Conservation (phyloP, 1,139 yeast species). For the Geotrichum siamense region DNA sequence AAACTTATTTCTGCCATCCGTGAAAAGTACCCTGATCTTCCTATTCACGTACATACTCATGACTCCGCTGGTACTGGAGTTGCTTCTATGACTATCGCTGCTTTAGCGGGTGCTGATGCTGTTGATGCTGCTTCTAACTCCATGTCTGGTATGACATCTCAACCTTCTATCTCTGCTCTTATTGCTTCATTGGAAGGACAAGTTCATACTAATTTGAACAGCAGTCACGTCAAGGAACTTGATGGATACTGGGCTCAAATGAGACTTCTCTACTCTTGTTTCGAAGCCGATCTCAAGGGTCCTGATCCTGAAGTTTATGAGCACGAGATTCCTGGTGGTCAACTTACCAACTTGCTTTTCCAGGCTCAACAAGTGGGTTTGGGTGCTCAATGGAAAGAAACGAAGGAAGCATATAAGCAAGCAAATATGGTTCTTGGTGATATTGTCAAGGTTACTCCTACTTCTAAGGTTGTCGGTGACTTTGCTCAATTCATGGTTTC, state of each 20-base stretch:
- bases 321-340: constrained; percentile 99
- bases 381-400: constrained; percentile 93
- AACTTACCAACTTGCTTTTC: constrained; percentile 91
- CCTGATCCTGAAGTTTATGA: constrained; percentile 98
- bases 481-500: constrained; percentile 98
- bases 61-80: constrained; percentile 99
- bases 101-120: constrained; percentile 94
- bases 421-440: constrained; percentile 92
- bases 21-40: constrained; percentile 81
- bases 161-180: constrained; percentile 90
- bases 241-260: constrained; percentile 98
- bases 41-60: constrained; percentile 97
- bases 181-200: constrained; percentile 89
- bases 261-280: constrained; percentile 92
- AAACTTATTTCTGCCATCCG: constrained; percentile 73
- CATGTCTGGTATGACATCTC: constrained; percentile 97
- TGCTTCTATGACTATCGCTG: constrained; percentile 91
- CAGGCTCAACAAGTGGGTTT: constrained; percentile 98
- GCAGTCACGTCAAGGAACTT: constrained; percentile 63
- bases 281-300: constrained; percentile 97
- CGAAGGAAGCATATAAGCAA: constrained; percentile 84
- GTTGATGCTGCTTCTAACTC: constrained; percentile 97
- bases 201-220: constrained; percentile 64
- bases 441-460: constrained; percentile 96
- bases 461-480: constrained; percentile 98